These are phyloP conservation scores for Vitis rupestris DNA, from an alignment of 164 flowering plant species.

Conservation along the genomic window DNA sequence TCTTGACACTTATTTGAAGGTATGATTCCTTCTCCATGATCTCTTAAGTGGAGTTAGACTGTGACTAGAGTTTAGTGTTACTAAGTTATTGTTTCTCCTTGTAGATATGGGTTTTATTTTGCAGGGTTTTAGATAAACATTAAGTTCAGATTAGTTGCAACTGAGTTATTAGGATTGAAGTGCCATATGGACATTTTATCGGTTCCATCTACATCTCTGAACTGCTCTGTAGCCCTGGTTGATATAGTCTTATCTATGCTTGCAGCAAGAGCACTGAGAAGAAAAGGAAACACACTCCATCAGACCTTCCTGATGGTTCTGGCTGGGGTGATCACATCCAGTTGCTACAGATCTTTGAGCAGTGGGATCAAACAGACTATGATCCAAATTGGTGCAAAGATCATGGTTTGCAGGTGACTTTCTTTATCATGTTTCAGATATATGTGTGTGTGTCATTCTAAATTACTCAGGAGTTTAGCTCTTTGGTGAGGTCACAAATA, in stretches of 20 bases:
- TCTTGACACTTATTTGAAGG: too few species aligned
- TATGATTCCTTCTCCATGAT: too few species aligned
- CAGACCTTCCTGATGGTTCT: conserved; percentile 84
- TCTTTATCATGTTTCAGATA: not conserved
- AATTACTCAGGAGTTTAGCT: too few species aligned
- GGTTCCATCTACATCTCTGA: not conserved
- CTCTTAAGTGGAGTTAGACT: too few species aligned
- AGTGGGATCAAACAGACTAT: conserved; percentile 67
- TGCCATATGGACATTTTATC: not conserved
- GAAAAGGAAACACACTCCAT: conserved; percentile 65
- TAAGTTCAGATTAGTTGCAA: too few species aligned
- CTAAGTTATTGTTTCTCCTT: too few species aligned
- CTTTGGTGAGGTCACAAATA: too few species aligned
- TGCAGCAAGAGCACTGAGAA: conserved; percentile 64
- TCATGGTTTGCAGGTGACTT: conserved; percentile 66
- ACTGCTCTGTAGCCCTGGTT: not conserved
- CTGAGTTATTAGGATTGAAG: too few species aligned
- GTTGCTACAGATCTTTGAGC: conserved; percentile 80
- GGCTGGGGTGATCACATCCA: conserved; percentile 99
- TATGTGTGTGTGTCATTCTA: too few species aligned
- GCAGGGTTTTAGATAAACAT: too few species aligned
- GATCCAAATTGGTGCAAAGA: conserved; percentile 83
- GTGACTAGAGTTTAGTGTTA: too few species aligned
- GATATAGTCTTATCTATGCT: conserved; percentile 1
- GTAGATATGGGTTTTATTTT: too few species aligned